Percentiles rank a stretch among this genome's conserved stretches.
phyloP scores from a whole-genome alignment of 1,139 yeast species.

The Ogataea hybrid region DNA sequence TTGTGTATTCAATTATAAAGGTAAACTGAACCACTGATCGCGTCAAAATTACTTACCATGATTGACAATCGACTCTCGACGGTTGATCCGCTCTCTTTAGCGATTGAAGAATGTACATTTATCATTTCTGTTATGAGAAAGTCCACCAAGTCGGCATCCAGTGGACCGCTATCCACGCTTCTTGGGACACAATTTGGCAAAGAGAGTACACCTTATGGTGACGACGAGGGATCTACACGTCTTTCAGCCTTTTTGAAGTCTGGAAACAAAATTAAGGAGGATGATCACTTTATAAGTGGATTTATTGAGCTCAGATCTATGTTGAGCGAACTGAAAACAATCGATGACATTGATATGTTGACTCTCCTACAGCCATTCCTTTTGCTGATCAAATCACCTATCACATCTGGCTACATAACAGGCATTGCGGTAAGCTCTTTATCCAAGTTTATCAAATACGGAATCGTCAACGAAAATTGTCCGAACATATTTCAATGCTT shows the following conservation, averaged over 20 bases:
- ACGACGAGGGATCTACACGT: slow-evolving; percentile 25
- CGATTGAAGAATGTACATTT: slow-evolving; percentile 84
- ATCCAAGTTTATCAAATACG: slow-evolving; percentile 64
- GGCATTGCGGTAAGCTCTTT: slow-evolving; percentile 76
- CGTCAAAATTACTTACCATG: slow-evolving; percentile 1
- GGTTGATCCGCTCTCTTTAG: slow-evolving; percentile 78
- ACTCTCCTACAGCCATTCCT: slow-evolving; percentile 84
- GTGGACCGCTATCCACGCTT: slow-evolving; percentile 83
- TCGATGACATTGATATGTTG: slow-evolving; percentile 63
- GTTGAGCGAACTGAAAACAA: slow-evolving; percentile 52
- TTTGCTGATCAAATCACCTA: slow-evolving; percentile 78
- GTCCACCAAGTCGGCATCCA: slow-evolving; percentile 70
- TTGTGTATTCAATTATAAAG: neutral
- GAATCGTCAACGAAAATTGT: slow-evolving; percentile 45
- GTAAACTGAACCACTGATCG: neutral
- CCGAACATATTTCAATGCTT: slow-evolving; percentile 52
- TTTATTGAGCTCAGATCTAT: slow-evolving; percentile 77
- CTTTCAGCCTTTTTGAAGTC: slow-evolving; percentile 26
- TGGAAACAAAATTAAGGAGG: slow-evolving; percentile 33
- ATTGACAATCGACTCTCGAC: slow-evolving; percentile 26
- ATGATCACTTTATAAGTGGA: slow-evolving; percentile 72
- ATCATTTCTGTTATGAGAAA: slow-evolving; percentile 92
- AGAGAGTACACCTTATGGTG: slow-evolving; percentile 26
- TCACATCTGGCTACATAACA: slow-evolving; percentile 85
- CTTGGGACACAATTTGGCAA: slow-evolving; percentile 51